A percentile compares a stretch with the other conserved stretches of the same genome.
phyloP scores from a whole-genome alignment of 345 rosid genomes.

The Syzygium oleosum region DNA sequence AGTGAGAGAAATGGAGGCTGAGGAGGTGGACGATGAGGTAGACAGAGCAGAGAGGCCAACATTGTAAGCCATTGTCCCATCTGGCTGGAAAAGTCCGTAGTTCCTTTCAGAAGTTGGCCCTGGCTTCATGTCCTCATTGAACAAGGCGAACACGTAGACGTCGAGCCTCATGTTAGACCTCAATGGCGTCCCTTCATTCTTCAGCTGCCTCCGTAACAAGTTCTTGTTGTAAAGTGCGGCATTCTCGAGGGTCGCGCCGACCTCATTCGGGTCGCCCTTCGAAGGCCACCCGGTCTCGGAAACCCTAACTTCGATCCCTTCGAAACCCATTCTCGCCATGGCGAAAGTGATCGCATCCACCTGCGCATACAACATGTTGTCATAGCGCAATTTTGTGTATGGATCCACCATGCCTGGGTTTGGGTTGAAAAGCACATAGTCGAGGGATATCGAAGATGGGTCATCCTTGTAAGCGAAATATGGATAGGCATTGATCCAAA shows the following conservation, averaged over 20 bases:
- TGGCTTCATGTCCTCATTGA: conserved; percentile 88
- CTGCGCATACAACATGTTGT: conserved; percentile 94
- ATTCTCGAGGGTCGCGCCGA: conserved; percentile 60
- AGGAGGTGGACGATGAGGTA: conserved; percentile 35
- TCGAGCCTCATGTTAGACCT: conserved; percentile 60
- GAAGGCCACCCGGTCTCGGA: conserved; percentile 99
- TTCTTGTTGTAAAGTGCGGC: conserved; percentile 73
- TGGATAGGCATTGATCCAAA: conserved; percentile 96
- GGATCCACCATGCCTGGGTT: conserved; percentile 86
- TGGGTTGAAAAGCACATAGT: conserved; percentile 81
- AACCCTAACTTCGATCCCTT: conserved; percentile 63
- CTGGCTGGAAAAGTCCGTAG: conserved; percentile 83
- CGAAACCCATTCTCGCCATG: conserved; percentile 55
- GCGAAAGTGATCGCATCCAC: conserved; percentile 80
- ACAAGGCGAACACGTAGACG: conserved; percentile 79
- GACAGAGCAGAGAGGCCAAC: conserved; percentile 64
- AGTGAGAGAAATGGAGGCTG: conserved; percentile 56
- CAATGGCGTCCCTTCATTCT: conserved; percentile 76
- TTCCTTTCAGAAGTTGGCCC: conserved; percentile 91
- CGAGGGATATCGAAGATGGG: conserved; percentile 50
- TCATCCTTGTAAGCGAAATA: conserved; percentile 87
- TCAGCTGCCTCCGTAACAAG: conserved; percentile 56
- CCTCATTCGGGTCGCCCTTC: conserved; percentile 64
- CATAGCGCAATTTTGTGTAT: conserved; percentile 57
- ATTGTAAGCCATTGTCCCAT: conserved; percentile 80